Evolutionary conservation across 306 rosid genomes (phyloP).

Genomic region (Cyclanthera cordifolia): DNA sequence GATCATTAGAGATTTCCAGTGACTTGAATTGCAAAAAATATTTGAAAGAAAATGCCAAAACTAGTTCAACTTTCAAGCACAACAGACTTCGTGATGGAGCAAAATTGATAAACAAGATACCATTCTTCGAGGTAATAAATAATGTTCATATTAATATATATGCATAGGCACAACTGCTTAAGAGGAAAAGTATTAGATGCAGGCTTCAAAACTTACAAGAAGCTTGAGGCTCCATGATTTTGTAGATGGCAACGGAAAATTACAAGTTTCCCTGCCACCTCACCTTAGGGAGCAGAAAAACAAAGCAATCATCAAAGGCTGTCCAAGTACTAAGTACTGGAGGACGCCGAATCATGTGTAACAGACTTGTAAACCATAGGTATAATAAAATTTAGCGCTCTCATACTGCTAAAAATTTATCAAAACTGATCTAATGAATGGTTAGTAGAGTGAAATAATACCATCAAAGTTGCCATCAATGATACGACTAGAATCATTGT

Average conservation of each 20-base stretch:
- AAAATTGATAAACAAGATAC: not conserved
- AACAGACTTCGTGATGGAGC: not conserved
- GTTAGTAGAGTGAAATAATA: slow-evolving; percentile 18
- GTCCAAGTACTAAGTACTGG: slow-evolving; percentile 1
- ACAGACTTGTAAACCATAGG: not conserved
- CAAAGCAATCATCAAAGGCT: slow-evolving; percentile 9
- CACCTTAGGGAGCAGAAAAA: slow-evolving; percentile 1
- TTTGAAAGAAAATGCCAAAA: not conserved
- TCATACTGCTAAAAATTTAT: not conserved
- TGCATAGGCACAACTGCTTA: slow-evolving; percentile 2
- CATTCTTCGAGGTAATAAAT: not conserved
- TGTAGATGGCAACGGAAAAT: slow-evolving; percentile 14
- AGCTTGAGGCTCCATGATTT: slow-evolving; percentile 5
- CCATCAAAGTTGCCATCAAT: slow-evolving; percentile 96
- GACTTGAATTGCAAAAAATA: slow-evolving; percentile 2
- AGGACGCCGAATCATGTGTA: not conserved
- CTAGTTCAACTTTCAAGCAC: not conserved
- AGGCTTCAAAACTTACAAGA: not conserved
- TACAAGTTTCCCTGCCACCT: slow-evolving; percentile 10
- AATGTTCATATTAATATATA: slow-evolving; percentile 1
- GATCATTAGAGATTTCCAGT: slow-evolving; percentile 23
- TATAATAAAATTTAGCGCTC: not conserved
- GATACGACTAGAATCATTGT: slow-evolving; percentile 85
- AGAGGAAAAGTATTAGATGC: not conserved
- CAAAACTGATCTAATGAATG: not conserved